phyloP scores from a whole-genome alignment of 345 rosid genomes.

The Physaria fendleri region DNA sequence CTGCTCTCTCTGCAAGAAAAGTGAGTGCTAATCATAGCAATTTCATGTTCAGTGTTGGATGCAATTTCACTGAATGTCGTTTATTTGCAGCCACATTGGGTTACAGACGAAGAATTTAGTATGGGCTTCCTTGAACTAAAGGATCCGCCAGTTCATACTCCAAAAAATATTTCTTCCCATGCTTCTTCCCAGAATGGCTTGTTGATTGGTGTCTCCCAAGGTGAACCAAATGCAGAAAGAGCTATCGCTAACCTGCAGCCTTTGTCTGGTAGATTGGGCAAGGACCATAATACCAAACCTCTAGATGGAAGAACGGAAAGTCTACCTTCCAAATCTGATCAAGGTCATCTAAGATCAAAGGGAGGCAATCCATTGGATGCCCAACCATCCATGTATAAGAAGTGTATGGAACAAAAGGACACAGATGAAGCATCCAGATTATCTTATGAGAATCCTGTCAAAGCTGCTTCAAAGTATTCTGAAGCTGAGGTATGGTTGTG shows the following conservation, averaged over 20 bases:
- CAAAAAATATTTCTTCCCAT: constrained; percentile 56
- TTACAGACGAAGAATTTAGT: constrained; percentile 98
- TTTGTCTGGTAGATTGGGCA: constrained; percentile 50
- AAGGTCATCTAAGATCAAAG: constrained; percentile 51
- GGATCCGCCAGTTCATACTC: constrained; percentile 54
- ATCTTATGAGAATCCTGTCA: constrained; percentile 44
- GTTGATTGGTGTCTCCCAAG: constrained; percentile 40
- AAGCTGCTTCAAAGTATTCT: constrained; percentile 42
- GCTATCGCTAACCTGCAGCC: constrained; percentile 38
- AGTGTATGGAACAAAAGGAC: constrained; percentile 47
- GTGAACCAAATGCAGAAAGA: constrained; percentile 53
- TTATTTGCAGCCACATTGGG: constrained; percentile 81
- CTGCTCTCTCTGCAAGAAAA: constrained; percentile 97
- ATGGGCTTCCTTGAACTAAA: constrained; percentile 95
- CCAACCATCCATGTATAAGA: constrained; percentile 30
- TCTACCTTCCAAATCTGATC: constrained; percentile 53
- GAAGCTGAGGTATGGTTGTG: constrained; percentile 58
- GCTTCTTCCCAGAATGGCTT: constrained; percentile 53
- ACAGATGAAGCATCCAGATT: constrained; percentile 44
- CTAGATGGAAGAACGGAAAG: constrained; percentile 65
- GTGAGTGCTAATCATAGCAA: constrained; percentile 34
- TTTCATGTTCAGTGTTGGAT: constrained; percentile 7
- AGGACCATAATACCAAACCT: constrained; percentile 68
- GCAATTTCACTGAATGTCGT: constrained; percentile 13
- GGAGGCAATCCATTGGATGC: too few relatives aligned